Conservation (phyloP, 23 red algal species). For the Cyanidium caldarium region DNA sequence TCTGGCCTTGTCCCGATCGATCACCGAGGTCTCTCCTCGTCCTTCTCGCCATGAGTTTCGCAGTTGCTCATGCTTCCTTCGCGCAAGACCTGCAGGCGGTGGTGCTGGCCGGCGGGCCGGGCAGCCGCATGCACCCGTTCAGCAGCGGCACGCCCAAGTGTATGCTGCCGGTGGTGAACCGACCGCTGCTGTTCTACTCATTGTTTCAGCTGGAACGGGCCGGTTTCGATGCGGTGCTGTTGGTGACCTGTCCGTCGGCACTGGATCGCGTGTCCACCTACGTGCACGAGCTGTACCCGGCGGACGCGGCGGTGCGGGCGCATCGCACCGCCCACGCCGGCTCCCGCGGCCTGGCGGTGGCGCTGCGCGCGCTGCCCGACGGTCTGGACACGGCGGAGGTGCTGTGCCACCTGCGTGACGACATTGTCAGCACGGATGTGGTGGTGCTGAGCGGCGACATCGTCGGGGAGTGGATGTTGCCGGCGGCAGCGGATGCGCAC, state of each 20-base stretch:
- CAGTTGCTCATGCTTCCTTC: no score
- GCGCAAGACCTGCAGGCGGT: slow-evolving; percentile 10
- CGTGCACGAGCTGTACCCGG: slow-evolving; percentile 23
- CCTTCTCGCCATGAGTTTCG: no score
- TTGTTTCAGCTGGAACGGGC: slow-evolving; percentile 15
- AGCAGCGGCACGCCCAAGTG: background rate
- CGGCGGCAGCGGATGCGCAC: background rate
- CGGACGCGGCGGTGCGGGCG: slow-evolving; percentile 7
- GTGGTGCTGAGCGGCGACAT: background rate
- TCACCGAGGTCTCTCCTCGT: no score
- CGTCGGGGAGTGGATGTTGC: background rate
- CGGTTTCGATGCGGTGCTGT: slow-evolving; percentile 6
- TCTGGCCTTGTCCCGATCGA: no score
- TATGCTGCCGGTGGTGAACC: slow-evolving; percentile 19
- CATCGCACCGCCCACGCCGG: background rate
- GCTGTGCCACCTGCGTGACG: background rate
- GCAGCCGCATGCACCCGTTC: slow-evolving; percentile 10
- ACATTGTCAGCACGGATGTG: background rate
- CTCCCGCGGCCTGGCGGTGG: background rate
- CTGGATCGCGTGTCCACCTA: slow-evolving; percentile 12
- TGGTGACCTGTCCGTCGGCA: slow-evolving; percentile 6
- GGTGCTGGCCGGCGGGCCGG: slow-evolving; percentile 11
- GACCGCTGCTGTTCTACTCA: slow-evolving; percentile 24
- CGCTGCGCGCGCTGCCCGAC: background rate
- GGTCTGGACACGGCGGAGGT: background rate